Percentiles rank a stretch among this genome's conserved stretches.
These are phyloP conservation scores for Aspergillus sp. DNA, from an alignment of 2,329 filamentous ascomycete species.

Conservation along the genomic window DNA sequence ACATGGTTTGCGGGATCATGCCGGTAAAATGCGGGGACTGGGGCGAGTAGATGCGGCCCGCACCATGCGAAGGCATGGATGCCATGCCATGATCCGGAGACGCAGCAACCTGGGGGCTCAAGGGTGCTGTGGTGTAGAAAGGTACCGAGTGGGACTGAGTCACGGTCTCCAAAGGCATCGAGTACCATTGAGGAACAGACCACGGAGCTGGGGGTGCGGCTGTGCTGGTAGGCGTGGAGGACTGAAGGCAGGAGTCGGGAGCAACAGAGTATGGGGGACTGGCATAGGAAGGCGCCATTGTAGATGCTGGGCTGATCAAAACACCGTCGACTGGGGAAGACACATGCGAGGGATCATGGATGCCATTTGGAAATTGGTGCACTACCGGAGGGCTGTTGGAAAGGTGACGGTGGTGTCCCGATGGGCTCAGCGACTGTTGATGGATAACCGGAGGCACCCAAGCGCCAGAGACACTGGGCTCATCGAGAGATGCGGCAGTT, in stretches of 20 bases:
- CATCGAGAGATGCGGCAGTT: constrained; percentile 5
- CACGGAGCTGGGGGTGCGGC: constrained; percentile 16
- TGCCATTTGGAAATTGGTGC: constrained; percentile 12
- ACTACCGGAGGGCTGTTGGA: constrained; percentile 15
- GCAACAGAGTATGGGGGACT: constrained; percentile 20
- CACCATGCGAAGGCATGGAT: constrained; percentile 16
- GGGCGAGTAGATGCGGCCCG: constrained; percentile 12
- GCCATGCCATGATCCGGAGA: constrained; percentile 21
- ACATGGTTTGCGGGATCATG: constrained; percentile 12
- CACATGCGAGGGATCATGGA: constrained; percentile 22
- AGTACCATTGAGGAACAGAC: constrained; percentile 25
- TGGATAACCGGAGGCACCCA: constrained; percentile 17
- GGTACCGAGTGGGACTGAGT: constrained; percentile 15
- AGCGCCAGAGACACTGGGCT: constrained; percentile 8
- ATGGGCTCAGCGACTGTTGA: constrained; percentile 18
- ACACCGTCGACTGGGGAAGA: constrained; percentile 21
- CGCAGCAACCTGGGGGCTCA: constrained; percentile 15
- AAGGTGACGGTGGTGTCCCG: constrained; percentile 15
- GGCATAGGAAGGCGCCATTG: constrained; percentile 19
- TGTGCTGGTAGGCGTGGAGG: constrained; percentile 17
- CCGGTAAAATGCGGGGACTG: constrained; percentile 14
- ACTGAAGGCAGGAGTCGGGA: constrained; percentile 22
- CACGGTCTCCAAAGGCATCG: constrained; percentile 20
- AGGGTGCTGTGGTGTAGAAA: constrained; percentile 21
- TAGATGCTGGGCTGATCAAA: constrained; percentile 20